Base-by-base conservation (phyloP, 768 basidiomycete genomes). In the Agaricus subrufescens region DNA sequence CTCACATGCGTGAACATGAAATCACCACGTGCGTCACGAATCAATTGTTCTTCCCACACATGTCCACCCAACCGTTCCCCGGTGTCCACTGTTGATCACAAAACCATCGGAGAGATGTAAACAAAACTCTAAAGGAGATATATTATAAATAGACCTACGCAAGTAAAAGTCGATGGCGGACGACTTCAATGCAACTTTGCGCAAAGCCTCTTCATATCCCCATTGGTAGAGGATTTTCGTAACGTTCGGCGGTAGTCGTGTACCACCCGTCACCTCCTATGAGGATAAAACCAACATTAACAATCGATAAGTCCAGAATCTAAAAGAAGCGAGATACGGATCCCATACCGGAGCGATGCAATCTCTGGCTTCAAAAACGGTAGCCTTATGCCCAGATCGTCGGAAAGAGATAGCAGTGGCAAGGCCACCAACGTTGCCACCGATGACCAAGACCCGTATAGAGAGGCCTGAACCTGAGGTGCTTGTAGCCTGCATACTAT, bases 171-270 rank as follows among this genome's bases (percentile, higher is more conserved):
- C 61, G 42, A 75, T 61, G 2, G 60, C 67, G 25, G 60, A 58
- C 4, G 69, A 69, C 46, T 61, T 63, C 3, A 58, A 50, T 2
- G 65, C 63, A 31, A 70, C 62, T 14, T 53, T 23, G 12, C 57
- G 45, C 0, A 66, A 54, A 52, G 71, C 58, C 25, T 65, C 55
- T 40, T 69, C 61, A 15, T 83, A 66, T 7, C 80, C 80, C 84
- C 84, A 86, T 54, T 77, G 72, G 53, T 73, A 77, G 2, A 86
- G 61, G 19, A 85, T 77, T 59, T 83, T 82, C 5, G 79, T 73
- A 19, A 82, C 62, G 52, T 86, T 85, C 3, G 84, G 83, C 62
- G 81, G 56, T 59, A 74, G 61, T 6, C 73, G 68, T 47, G 63
- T 65, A 26, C 69, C 71, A 19, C 69, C 66, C 2, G 59, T 61